Percentiles rank a stretch among this genome's conserved stretches.
phyloP scores from a whole-genome alignment of 768 basidiomycete species.

The Leccinellum luteum region DNA sequence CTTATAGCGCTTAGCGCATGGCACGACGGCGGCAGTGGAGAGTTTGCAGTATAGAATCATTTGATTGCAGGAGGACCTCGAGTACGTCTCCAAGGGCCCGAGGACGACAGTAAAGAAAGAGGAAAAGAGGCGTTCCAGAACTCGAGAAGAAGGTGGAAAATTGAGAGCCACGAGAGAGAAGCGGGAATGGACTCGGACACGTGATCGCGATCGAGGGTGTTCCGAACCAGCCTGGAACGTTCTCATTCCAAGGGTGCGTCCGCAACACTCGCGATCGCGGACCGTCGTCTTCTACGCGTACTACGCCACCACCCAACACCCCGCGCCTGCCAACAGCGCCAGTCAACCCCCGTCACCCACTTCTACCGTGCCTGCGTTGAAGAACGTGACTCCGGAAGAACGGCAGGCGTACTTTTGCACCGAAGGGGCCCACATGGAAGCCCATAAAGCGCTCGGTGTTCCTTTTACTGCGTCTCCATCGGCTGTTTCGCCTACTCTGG shows the following conservation, averaged over 20 bases:
- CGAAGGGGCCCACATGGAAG: conserved; percentile 82
- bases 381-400: conserved; percentile 83
- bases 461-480: conserved; percentile 36
- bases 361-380: conserved; percentile 55
- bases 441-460: conserved; percentile 83
- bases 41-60: conserved; percentile 83
- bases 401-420: conserved; percentile 73
- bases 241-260: conserved; percentile 48
- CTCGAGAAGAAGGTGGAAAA: conserved; percentile 82
- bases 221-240: too few species aligned
- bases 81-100: conserved; percentile 78
- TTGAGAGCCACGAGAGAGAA: conserved; percentile 78
- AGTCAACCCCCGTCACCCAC: conserved; percentile 31
- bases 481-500: conserved; percentile 52
- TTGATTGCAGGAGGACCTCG: conserved; percentile 87
- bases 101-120: conserved; percentile 74
- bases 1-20: too few species aligned
- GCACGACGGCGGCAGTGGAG: conserved; percentile 89
- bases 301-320: conserved; percentile 48
- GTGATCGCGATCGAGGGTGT: conserved; percentile 78
- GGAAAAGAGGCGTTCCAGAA: conserved; percentile 81
- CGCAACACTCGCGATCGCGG: conserved; percentile 37
- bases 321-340: conserved; percentile 38
- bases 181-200: too few species aligned
- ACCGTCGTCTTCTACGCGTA: conserved; percentile 37